Percentiles rank a stretch among this genome's conserved stretches.
Conservation (phyloP, 169 alveolate species). For the Plasmodium falciparum region DNA sequence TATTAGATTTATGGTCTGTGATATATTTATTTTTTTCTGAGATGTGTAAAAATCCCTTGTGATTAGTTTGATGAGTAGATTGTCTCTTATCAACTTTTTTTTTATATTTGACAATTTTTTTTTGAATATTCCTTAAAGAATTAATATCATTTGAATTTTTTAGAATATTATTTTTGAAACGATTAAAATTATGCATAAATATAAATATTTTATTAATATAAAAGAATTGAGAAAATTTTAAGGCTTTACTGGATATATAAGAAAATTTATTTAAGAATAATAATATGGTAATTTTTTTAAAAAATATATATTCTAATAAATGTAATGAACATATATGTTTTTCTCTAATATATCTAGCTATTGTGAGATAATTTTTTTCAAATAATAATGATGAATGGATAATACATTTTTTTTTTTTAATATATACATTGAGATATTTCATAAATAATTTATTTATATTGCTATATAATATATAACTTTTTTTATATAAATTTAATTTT, state of each 20-base stretch:
- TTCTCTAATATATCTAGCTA: constrained; percentile 72
- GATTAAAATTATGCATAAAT: constrained; percentile 64
- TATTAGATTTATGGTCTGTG: too few relatives aligned
- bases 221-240: constrained; percentile 66
- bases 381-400: constrained; percentile 64
- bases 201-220: constrained; percentile 63
- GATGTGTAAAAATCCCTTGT: too few relatives aligned
- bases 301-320: constrained; percentile 68
- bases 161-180: constrained; percentile 34
- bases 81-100: not conserved
- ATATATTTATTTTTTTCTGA: too few relatives aligned
- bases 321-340: constrained; percentile 65
- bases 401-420: constrained; percentile 69
- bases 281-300: constrained; percentile 55
- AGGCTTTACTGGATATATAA: constrained; percentile 56
- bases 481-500: constrained; percentile 58
- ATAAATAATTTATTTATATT: constrained; percentile 32
- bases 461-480: constrained; percentile 49
- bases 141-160: constrained; percentile 13
- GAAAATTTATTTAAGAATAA: constrained; percentile 68
- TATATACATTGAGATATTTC: constrained; percentile 41
- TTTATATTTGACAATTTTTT: constrained; percentile 40
- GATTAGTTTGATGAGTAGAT: too few relatives aligned
- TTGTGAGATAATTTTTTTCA: constrained; percentile 61
- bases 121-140: constrained; percentile 43